Evolutionary conservation across 2,329 filamentous ascomycete genomes (phyloP).

Genomic region (Phialophora tarda): DNA sequence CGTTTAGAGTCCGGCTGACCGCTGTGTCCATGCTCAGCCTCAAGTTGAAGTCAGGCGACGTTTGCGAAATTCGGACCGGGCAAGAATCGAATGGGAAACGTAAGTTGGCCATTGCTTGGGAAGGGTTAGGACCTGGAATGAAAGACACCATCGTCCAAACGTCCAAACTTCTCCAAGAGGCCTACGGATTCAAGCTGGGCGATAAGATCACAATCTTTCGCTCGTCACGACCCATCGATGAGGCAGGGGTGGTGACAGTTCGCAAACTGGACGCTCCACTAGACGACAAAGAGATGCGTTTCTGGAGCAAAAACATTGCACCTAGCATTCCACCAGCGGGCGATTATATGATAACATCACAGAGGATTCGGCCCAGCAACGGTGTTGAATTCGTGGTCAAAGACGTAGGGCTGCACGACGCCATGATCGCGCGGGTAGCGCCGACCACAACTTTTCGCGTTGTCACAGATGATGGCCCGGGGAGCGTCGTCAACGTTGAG

Average conservation of each 20-base stretch:
- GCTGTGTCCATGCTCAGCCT: conserved; percentile 61
- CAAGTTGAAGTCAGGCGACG: conserved; percentile 63
- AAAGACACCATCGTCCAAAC: conserved; percentile 72
- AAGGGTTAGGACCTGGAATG: conserved; percentile 63
- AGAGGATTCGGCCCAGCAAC: conserved; percentile 38
- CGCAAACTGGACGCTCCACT: conserved; percentile 41
- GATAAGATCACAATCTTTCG: conserved; percentile 69
- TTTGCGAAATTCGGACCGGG: conserved; percentile 56
- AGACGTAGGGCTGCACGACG: conserved; percentile 21
- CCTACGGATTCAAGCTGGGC: conserved; percentile 73
- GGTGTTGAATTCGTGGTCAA: conserved; percentile 41
- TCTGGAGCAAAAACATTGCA: conserved; percentile 58
- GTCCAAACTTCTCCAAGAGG: conserved; percentile 74
- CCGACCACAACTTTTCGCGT: conserved; percentile 28
- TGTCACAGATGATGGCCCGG: not conserved
- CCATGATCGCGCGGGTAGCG: conserved; percentile 31
- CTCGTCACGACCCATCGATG: conserved; percentile 57
- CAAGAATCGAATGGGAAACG: conserved; percentile 11
- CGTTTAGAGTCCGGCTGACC: conserved; percentile 65
- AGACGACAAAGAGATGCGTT: conserved; percentile 44
- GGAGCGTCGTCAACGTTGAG: conserved; percentile 11
- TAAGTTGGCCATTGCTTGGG: conserved; percentile 63
- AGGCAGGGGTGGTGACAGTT: conserved; percentile 65
- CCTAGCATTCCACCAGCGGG: conserved; percentile 56
- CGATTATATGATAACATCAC: conserved; percentile 43